These are phyloP conservation scores for Sabuloglossum arenarium DNA, from an alignment of 495 filamentous ascomycete genomes.

Conservation along the genomic window DNA sequence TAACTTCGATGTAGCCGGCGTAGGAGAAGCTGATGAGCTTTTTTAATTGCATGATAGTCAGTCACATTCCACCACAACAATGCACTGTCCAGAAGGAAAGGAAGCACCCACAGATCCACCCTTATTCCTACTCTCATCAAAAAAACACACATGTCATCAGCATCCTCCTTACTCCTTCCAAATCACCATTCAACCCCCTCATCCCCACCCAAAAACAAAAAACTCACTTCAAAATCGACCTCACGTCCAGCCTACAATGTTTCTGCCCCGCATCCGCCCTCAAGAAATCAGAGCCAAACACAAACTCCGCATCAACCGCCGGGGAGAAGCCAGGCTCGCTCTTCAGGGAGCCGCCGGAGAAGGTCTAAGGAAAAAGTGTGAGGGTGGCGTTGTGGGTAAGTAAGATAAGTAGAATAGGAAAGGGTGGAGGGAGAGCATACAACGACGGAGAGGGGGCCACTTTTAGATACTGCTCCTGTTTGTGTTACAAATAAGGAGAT, in stretches of 20 bases:
- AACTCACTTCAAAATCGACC: neutral
- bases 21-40: slow-evolving; percentile 1
- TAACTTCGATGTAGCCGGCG: slow-evolving; percentile 2
- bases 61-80: neutral
- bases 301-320: slow-evolving; percentile 1
- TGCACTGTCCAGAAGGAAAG: neutral
- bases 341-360: slow-evolving; percentile 24
- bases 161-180: too few species aligned
- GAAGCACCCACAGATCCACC: neutral
- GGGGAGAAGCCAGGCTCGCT: slow-evolving; percentile 21
- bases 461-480: too few species aligned
- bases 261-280: neutral
- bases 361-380: slow-evolving; percentile 16
- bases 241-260: slow-evolving; percentile 1
- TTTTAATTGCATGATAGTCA: neutral
- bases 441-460: too few species aligned
- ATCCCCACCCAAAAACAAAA: neutral
- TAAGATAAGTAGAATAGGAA: neutral
- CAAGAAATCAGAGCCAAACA: neutral
- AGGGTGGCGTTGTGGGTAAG: too few species aligned
- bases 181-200: neutral
- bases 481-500: too few species aligned
- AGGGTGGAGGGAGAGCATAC: too few species aligned
- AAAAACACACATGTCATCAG: neutral
- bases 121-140: neutral